Conservation (phyloP, 1,139 yeast genomes). For the Geotrichum restrictum region DNA sequence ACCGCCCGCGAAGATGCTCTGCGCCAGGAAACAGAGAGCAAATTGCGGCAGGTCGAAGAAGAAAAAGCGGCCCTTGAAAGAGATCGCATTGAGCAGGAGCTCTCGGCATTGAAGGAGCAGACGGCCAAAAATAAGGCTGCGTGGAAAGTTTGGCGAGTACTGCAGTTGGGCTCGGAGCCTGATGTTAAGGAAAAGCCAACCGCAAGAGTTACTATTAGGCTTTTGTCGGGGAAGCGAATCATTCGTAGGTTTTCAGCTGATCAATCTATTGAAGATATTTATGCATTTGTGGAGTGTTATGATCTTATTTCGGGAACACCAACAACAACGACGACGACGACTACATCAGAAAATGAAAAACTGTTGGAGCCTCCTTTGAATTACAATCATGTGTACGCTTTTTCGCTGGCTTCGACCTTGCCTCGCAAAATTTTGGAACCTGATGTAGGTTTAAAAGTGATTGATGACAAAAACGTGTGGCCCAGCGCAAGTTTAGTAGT, state of each 20-base stretch:
- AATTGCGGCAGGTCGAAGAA: conserved; percentile 29
- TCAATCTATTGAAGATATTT: conserved; percentile 57
- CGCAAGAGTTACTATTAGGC: conserved; percentile 47
- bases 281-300: conserved; percentile 55
- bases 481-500: conserved; percentile 61
- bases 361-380: conserved; percentile 35
- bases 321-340: background rate
- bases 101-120: conserved; percentile 26
- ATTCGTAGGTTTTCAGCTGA: conserved; percentile 51
- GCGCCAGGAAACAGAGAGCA: conserved; percentile 38
- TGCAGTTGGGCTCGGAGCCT: conserved; percentile 18
- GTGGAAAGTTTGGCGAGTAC: conserved; percentile 33
- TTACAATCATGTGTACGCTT: conserved; percentile 45
- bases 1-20: background rate
- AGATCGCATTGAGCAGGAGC: conserved; percentile 25
- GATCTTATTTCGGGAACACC: conserved; percentile 24
- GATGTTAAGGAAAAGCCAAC: conserved; percentile 21
- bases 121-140: conserved; percentile 18
- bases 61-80: conserved; percentile 25
- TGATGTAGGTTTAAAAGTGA: conserved; percentile 33
- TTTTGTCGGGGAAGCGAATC: conserved; percentile 58
- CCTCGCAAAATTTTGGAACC: conserved; percentile 48
- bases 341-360: background rate
- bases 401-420: conserved; percentile 51
- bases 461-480: conserved; percentile 46